Percentiles rank a stretch among this genome's conserved stretches.
Evolutionary conservation across 1,284 basidiomycete species (phyloP).

Genomic region (Tremellales sp.): DNA sequence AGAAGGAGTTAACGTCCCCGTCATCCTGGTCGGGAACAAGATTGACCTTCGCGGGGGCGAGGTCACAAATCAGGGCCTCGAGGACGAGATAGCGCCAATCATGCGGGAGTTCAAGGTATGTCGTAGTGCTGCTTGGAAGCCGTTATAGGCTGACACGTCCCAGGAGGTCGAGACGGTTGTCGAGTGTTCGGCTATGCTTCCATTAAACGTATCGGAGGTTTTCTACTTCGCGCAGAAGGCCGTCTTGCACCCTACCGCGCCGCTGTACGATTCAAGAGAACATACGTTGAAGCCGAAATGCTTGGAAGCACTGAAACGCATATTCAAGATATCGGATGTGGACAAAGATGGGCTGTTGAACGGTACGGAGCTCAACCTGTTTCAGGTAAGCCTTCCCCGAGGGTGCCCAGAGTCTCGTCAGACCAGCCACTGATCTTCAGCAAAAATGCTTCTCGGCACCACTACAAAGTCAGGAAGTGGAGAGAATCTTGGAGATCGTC

Average conservation of each 20-base stretch:
- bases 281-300: slow-evolving; percentile 95
- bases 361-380: slow-evolving; percentile 88
- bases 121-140: neutral
- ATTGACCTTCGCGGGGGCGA: slow-evolving; percentile 90
- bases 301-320: slow-evolving; percentile 78
- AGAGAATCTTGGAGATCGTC: slow-evolving; percentile 84
- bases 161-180: slow-evolving; percentile 98
- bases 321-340: slow-evolving; percentile 92
- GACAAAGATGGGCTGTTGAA: slow-evolving; percentile 93
- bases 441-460: slow-evolving; percentile 93
- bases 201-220: slow-evolving; percentile 94
- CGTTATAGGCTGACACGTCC: slow-evolving; percentile 3
- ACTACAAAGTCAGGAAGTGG: slow-evolving; percentile 84
- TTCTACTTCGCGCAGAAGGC: slow-evolving; percentile 99
- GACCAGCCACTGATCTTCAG: slow-evolving; percentile 47
- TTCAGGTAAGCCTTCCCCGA: slow-evolving; percentile 64
- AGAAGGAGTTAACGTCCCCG: slow-evolving; percentile 91
- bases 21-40: slow-evolving; percentile 97
- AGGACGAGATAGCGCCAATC: slow-evolving; percentile 89
- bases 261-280: slow-evolving; percentile 92
- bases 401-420: neutral
- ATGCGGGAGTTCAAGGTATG: slow-evolving; percentile 94
- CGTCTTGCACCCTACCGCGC: slow-evolving; percentile 93
- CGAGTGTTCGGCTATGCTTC: slow-evolving; percentile 86
- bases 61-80: slow-evolving; percentile 89